Evolutionary conservation across 176 grass and related monocot species (phyloP).

Genomic region (Paspalum notatum): DNA sequence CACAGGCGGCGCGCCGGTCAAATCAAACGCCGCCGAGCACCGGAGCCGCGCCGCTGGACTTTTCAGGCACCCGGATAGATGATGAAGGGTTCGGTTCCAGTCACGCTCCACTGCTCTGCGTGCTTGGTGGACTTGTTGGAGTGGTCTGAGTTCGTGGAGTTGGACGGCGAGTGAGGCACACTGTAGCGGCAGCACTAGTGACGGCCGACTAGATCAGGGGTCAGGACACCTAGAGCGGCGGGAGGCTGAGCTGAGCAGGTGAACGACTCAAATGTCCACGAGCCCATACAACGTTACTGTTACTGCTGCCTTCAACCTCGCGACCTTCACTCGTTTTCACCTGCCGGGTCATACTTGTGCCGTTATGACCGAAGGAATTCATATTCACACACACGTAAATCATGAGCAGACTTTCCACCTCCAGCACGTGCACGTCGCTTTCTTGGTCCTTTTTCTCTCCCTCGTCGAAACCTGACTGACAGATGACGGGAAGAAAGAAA

Average conservation of each 20-base stretch:
- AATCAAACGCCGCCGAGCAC: slow-evolving; percentile 12
- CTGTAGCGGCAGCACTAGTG: neutral
- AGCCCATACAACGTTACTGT: neutral
- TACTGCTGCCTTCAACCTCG: neutral
- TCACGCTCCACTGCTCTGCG: slow-evolving; percentile 2
- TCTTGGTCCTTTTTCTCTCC: neutral
- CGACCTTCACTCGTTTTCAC: too few species aligned
- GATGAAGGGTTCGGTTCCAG: neutral
- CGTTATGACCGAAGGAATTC: neutral
- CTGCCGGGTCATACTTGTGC: neutral
- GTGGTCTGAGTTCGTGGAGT: neutral
- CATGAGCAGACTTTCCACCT: neutral
- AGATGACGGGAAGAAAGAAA: neutral
- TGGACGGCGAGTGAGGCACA: neutral
- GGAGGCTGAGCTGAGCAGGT: slow-evolving; percentile 20
- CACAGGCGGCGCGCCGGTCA: neutral
- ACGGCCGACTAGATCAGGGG: too few species aligned
- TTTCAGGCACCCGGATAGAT: neutral
- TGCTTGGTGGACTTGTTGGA: neutral
- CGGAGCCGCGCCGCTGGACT: neutral
- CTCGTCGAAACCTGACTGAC: neutral
- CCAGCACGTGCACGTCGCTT: neutral
- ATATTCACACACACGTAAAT: neutral
- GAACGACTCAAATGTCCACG: neutral
- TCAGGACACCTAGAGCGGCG: slow-evolving; percentile 3